Percentiles rank a stretch among this genome's conserved stretches.
These are phyloP conservation scores for Magnolia officinalis DNA, from an alignment of 164 flowering plant species.

Conservation along the genomic window DNA sequence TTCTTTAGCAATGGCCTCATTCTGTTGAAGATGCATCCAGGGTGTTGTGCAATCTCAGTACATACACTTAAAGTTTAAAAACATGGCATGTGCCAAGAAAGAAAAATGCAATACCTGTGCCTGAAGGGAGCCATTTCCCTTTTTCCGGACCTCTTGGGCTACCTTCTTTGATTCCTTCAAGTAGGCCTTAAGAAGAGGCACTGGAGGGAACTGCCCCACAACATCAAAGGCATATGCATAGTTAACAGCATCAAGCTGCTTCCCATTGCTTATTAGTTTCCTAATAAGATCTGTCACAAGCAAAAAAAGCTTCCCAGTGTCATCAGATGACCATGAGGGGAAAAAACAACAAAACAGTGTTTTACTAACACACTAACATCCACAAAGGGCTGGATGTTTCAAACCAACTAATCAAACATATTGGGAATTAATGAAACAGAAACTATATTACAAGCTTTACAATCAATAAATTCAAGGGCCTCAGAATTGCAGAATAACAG, in stretches of 20 bases:
- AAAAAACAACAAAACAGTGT: too few species aligned
- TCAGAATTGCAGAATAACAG: slow-evolving; percentile 17
- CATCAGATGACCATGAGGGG: background rate
- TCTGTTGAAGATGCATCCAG: slow-evolving; percentile 30
- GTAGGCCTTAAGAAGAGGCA: slow-evolving; percentile 44
- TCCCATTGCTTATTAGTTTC: slow-evolving; percentile 43
- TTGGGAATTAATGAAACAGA: too few species aligned
- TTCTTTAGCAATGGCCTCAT: slow-evolving; percentile 51
- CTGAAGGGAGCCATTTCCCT: slow-evolving; percentile 31
- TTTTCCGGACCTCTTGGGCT: slow-evolving; percentile 31
- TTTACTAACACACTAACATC: too few species aligned
- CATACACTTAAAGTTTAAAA: background rate
- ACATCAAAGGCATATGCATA: slow-evolving; percentile 52
- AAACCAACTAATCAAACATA: background rate
- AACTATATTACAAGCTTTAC: too few species aligned
- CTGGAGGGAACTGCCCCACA: slow-evolving; percentile 61
- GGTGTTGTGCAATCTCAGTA: background rate
- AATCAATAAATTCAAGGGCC: background rate
- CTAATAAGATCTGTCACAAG: slow-evolving; percentile 48
- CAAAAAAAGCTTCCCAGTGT: background rate
- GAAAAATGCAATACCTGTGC: slow-evolving; percentile 34
- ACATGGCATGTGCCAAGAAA: background rate
- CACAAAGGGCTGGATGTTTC: too few species aligned
- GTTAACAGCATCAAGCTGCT: slow-evolving; percentile 55
- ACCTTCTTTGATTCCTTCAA: slow-evolving; percentile 38